These are phyloP conservation scores for Bryoerythrophyllum caledonicum DNA, from an alignment of 225 moss, liverwort and hornwort genomes.

Conservation along the genomic window DNA sequence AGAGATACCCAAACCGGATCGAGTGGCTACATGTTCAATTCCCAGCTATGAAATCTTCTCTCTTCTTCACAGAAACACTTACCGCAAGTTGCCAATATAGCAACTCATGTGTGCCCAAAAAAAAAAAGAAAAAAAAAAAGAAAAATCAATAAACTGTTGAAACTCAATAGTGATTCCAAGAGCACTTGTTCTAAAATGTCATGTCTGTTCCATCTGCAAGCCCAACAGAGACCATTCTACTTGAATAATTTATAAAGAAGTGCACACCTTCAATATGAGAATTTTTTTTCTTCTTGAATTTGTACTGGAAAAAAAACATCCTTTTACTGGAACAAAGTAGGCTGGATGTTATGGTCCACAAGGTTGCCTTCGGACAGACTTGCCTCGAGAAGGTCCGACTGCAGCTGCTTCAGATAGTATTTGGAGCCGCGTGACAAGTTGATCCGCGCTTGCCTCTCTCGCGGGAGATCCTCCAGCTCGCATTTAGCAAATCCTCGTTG, in stretches of 20 bases:
- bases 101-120: no score
- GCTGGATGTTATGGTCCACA: conserved; percentile 21
- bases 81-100: no score
- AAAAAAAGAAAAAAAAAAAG: no score
- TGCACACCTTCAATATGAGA: conserved; percentile 7
- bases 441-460: conserved; percentile 49
- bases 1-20: no score
- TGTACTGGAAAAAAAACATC: not conserved
- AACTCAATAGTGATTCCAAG: no score
- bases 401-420: conserved; percentile 70
- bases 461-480: conserved; percentile 54
- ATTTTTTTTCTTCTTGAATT: not conserved
- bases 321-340: conserved; percentile 1
- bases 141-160: no score
- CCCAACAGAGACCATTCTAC: not conserved
- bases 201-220: not conserved
- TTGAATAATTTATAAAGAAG: not conserved
- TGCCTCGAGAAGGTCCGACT: conserved; percentile 48
- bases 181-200: no score
- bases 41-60: no score
- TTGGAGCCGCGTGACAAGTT: conserved; percentile 80
- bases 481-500: conserved; percentile 85
- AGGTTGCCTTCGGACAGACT: conserved; percentile 28
- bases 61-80: no score
- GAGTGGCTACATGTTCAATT: no score